Percentiles rank a stretch among this genome's conserved stretches.
Conservation (phyloP, 2,329 filamentous ascomycete species). For the Ceratocystis variospora region DNA sequence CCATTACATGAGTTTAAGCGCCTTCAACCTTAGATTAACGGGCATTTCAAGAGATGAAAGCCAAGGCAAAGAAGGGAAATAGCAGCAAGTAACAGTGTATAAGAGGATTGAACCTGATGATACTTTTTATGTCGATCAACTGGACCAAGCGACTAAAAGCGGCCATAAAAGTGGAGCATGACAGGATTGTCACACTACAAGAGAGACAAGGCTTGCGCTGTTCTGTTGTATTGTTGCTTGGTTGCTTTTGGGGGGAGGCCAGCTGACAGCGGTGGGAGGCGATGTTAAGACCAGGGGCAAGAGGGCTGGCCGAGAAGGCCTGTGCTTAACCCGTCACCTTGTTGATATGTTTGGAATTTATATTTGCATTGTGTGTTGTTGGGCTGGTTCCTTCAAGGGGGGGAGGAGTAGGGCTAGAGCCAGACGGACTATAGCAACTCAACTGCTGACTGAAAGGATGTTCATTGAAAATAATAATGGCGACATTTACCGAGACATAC, state of each 20-base stretch:
- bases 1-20: too few relatives aligned
- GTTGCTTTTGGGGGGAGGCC: not conserved
- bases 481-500: not conserved
- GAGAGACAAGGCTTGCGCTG: not conserved
- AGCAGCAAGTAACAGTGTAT: not conserved
- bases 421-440: too few relatives aligned
- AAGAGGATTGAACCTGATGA: not conserved
- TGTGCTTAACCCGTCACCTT: not conserved
- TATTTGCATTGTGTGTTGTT: not conserved
- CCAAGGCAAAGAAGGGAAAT: too few relatives aligned
- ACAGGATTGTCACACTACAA: not conserved
- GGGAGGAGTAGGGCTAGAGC: too few relatives aligned
- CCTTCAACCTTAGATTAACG: too few relatives aligned
- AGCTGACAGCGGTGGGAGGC: not conserved
- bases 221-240: not conserved
- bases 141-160: not conserved
- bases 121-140: constrained; percentile 1
- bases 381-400: not conserved
- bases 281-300: not conserved
- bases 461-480: not conserved
- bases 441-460: too few relatives aligned
- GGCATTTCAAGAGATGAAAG: too few relatives aligned
- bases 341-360: not conserved
- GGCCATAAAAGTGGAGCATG: not conserved
- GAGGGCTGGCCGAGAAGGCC: not conserved